Percentiles rank a stretch among this genome's conserved stretches.
Evolutionary conservation across 2,329 filamentous ascomycete species (phyloP).

Genomic region (Lojkania enalia): DNA sequence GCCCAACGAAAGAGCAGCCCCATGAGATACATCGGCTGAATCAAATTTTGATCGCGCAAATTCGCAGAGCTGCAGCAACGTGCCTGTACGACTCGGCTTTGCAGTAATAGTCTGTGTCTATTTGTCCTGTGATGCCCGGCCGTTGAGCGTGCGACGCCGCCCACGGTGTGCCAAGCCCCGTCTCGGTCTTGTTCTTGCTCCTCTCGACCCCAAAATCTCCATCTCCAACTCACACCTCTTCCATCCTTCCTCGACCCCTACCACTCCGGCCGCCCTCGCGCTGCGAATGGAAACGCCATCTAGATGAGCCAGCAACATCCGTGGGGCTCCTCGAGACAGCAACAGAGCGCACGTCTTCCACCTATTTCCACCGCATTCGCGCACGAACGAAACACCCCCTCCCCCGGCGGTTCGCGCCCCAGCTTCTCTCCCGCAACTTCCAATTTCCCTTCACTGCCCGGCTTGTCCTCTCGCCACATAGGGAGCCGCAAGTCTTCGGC

Average conservation of each 20-base stretch:
- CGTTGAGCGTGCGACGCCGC: not conserved
- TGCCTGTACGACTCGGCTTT: too few relatives aligned
- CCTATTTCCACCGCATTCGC: constrained; percentile 59
- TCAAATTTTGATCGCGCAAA: too few relatives aligned
- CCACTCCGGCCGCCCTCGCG: constrained; percentile 34
- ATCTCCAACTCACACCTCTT: constrained; percentile 14
- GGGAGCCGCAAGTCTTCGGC: constrained; percentile 58
- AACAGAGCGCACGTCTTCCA: constrained; percentile 60
- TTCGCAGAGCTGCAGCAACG: too few relatives aligned
- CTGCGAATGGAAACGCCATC: constrained; percentile 47
- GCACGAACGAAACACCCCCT: constrained; percentile 50
- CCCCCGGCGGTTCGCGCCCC: constrained; percentile 55
- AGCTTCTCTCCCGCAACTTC: constrained; percentile 57
- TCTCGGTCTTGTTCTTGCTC: constrained; percentile 14
- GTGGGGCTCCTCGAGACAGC: constrained; percentile 60
- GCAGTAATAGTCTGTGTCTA: too few relatives aligned
- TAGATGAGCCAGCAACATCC: constrained; percentile 58
- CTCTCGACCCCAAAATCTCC: constrained; percentile 16
- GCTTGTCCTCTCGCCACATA: constrained; percentile 53
- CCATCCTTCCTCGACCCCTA: constrained; percentile 21
- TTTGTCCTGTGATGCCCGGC: not conserved
- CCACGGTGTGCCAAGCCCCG: constrained; percentile 2
- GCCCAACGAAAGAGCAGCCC: too few relatives aligned
- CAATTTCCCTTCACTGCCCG: constrained; percentile 57
- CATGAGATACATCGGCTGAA: too few relatives aligned